Evolutionary conservation across 305 asterid species (phyloP), one percentile per base, ranked within the genome.

Genomic region (Fraxinus nigra): DNA sequence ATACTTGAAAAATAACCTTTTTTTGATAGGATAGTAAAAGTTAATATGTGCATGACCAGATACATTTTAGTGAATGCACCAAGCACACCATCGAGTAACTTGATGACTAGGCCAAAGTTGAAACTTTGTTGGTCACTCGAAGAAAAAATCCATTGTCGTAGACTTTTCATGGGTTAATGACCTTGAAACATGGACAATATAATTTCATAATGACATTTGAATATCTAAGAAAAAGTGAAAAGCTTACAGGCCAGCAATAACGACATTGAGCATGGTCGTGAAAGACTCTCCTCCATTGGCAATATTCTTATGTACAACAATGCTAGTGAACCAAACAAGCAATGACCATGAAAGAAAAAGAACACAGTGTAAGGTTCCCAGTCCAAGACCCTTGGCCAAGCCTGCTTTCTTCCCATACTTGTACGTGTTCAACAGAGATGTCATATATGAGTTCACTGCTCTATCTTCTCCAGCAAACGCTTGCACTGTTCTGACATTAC

Each of bases 261-360:
- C 99, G 69, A 97, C 99, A 81, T 97, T 97, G 92, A 96, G 96
- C 98, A 97, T 94, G 22, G 99, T 97, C 82, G 98, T 93, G 87
- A 97, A 97, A 61, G 99, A 88, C 40, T 93, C 97, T 76, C 99
- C 99, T 5, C 98, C 99, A 87, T 93, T 90, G 54, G 98, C 98
- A 18, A 94, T 93, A 18, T 85, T 82, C 86, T 94, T 97, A 82
- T 97, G 99, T 51, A 97, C 99, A 32, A 94, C 89, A 51, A 94
- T 79, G 90, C 99, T 97, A 5, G 97, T 93, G 89, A 88, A 97
- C 99, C 99, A 97, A n/a, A 94, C 97, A 4, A 94, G 97, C 92
- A 97, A 86, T n/a, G 99, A 85, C 99, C 99, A 97, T 0, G 99
- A 97, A 9, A 97, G 93, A 77, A 94, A 97, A 74, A 97, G 97